phyloP scores from a whole-genome alignment of 495 filamentous ascomycete genomes.

The Podospora fimiseda region DNA sequence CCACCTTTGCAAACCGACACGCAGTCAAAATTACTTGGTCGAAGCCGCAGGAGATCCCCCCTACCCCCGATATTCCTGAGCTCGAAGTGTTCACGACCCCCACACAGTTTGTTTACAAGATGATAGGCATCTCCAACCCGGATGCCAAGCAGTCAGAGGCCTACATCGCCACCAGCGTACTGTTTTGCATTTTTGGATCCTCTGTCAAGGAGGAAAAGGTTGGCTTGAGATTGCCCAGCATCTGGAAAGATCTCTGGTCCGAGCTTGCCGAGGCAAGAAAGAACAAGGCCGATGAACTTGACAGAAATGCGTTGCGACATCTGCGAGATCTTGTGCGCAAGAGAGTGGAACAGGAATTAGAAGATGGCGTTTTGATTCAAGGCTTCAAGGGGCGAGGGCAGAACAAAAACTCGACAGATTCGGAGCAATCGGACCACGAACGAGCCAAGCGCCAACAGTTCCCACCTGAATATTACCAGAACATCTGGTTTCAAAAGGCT shows the following conservation, averaged over 20 bases:
- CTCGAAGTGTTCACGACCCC: constrained; percentile 40
- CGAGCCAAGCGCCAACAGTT: constrained; percentile 27
- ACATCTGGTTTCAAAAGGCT: constrained; percentile 65
- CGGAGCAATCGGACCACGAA: constrained; percentile 37
- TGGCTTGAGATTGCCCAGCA: constrained; percentile 65
- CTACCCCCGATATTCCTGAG: constrained; percentile 29
- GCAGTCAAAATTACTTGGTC: constrained; percentile 74
- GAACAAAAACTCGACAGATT: constrained; percentile 40
- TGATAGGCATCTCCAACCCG: constrained; percentile 69
- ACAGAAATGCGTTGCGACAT: constrained; percentile 57
- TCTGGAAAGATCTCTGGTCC: constrained; percentile 80
- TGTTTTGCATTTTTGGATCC: constrained; percentile 72
- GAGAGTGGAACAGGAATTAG: constrained; percentile 50
- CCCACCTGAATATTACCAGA: constrained; percentile 44
- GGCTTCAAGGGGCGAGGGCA: constrained; percentile 61
- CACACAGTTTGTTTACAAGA: constrained; percentile 52
- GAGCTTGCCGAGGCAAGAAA: constrained; percentile 68
- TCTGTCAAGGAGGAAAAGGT: constrained; percentile 81
- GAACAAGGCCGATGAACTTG: constrained; percentile 57
- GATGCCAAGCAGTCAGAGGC: constrained; percentile 75
- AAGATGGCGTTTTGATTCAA: constrained; percentile 69
- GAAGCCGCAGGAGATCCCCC: constrained; percentile 58
- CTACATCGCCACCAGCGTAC: constrained; percentile 71
- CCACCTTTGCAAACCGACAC: constrained; percentile 66
- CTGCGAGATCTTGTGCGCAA: constrained; percentile 56